phyloP scores from a whole-genome alignment of 140 eudicot genomes.

The Ambrosia hybrid region DNA sequence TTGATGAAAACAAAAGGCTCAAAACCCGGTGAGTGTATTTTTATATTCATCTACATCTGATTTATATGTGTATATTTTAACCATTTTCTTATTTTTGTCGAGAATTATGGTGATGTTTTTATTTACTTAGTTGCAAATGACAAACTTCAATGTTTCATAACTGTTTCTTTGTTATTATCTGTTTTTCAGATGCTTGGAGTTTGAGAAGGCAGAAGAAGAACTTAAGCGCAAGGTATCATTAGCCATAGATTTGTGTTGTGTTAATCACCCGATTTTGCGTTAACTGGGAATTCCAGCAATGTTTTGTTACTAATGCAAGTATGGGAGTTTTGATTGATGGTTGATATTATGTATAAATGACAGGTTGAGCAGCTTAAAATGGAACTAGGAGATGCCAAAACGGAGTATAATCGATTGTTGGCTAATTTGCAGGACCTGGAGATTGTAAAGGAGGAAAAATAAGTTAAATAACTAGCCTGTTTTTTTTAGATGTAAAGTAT shows the following conservation, averaged over 20 bases:
- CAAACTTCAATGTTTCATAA: background rate
- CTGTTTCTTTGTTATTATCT: no score
- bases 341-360: conserved; percentile 13
- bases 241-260: background rate
- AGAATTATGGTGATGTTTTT: background rate
- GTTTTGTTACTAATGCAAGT: background rate
- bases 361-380: conserved; percentile 53
- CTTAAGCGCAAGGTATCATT: conserved; percentile 62
- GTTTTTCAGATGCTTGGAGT: background rate
- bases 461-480: no score
- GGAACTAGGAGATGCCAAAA: conserved; percentile 49
- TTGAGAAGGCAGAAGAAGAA: conserved; percentile 56
- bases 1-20: conserved; percentile 67
- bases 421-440: conserved; percentile 46
- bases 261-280: background rate
- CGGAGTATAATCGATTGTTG: conserved; percentile 49
- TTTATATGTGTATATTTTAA: background rate
- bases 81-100: background rate
- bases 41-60: background rate
- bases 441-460: conserved; percentile 32
- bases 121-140: no score
- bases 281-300: background rate
- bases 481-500: no score
- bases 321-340: background rate
- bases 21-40: conserved; percentile 52